phyloP scores from a whole-genome alignment of 306 rosid genomes.

The Rosa chinensis region DNA sequence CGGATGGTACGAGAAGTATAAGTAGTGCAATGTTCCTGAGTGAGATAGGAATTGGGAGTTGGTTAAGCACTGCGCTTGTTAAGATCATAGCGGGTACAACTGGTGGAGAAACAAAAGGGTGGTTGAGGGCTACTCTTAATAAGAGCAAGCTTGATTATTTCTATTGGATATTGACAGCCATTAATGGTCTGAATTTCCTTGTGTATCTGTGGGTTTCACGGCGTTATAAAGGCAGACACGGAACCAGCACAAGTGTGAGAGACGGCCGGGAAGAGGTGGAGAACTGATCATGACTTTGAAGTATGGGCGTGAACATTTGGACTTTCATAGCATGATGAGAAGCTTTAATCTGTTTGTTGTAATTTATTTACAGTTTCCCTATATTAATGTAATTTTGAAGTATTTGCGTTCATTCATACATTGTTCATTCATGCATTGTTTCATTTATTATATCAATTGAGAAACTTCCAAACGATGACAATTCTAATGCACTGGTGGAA shows the following conservation, averaged over 20 bases:
- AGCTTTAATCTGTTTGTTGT: neutral
- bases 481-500: too few relatives aligned
- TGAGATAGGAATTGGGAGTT: slow-evolving; percentile 58
- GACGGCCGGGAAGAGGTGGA: slow-evolving; percentile 16
- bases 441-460: neutral
- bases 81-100: slow-evolving; percentile 28
- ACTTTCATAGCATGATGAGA: neutral
- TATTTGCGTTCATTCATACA: neutral
- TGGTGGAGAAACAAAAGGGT: slow-evolving; percentile 45
- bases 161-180: slow-evolving; percentile 47
- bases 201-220: slow-evolving; percentile 37
- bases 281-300: neutral
- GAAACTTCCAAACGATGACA: too few relatives aligned
- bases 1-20: slow-evolving; percentile 60
- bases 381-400: neutral
- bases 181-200: slow-evolving; percentile 42
- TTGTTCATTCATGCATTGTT: too few relatives aligned
- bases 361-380: neutral
- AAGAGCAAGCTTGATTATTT: slow-evolving; percentile 45
- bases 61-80: slow-evolving; percentile 51
- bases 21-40: slow-evolving; percentile 54
- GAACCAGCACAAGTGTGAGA: neutral
- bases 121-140: slow-evolving; percentile 48
- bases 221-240: slow-evolving; percentile 28
- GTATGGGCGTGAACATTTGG: neutral